Percentiles rank a stretch among this genome's conserved stretches.
Conservation (phyloP, 768 basidiomycete species). For the Boletus patriciae region DNA sequence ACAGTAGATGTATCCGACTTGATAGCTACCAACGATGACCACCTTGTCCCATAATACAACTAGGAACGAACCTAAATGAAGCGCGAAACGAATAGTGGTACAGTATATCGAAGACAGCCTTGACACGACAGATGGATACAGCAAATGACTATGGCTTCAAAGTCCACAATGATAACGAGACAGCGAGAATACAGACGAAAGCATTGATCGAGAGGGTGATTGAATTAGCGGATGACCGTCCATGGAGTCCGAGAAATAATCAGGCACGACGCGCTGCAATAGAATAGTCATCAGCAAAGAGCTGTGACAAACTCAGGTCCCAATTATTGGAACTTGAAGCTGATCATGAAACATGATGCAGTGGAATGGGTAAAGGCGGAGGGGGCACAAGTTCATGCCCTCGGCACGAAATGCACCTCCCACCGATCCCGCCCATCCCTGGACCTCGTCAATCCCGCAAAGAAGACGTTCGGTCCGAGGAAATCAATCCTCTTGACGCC, state of each 20-base stretch:
- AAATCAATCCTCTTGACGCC: constrained; percentile 43
- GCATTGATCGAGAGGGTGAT: neutral
- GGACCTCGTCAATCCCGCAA: constrained; percentile 32
- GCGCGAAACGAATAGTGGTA: neutral
- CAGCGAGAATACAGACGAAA: constrained; percentile 14
- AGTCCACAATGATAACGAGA: constrained; percentile 12
- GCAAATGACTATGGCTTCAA: neutral
- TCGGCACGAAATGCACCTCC: constrained; percentile 27
- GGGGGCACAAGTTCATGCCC: constrained; percentile 11
- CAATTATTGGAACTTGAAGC: constrained; percentile 12
- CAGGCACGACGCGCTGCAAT: neutral
- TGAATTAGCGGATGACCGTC: constrained; percentile 11
- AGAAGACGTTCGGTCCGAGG: constrained; percentile 32
- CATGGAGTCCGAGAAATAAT: constrained; percentile 13
- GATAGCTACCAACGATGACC: constrained; percentile 4
- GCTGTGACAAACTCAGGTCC: constrained; percentile 8
- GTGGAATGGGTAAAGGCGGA: neutral
- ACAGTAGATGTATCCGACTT: neutral
- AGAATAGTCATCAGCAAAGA: constrained; percentile 4
- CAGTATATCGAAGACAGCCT: neutral
- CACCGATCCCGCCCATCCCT: constrained; percentile 30
- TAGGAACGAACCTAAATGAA: neutral
- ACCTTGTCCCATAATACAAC: neutral
- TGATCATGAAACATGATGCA: constrained; percentile 13
- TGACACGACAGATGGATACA: constrained; percentile 18